Percentiles rank a stretch among this genome's conserved stretches.
phyloP scores from a whole-genome alignment of 352 stramenopile species.

The Globisporangium solare region DNA sequence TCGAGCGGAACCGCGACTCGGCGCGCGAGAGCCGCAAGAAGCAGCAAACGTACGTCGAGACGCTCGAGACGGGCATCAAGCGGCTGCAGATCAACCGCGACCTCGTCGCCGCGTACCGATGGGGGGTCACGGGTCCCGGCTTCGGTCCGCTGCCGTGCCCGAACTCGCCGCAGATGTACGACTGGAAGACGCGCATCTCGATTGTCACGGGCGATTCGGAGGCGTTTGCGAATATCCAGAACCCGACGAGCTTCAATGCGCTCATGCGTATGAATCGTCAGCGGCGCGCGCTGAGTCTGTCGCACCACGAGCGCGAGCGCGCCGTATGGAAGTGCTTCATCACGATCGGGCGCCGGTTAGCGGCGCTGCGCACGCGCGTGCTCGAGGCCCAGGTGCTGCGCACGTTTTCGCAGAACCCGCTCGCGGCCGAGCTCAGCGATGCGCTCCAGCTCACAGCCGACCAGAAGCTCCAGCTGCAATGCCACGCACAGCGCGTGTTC shows the following conservation, averaged over 20 bases:
- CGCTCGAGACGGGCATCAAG: constrained; percentile 84
- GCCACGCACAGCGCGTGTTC: constrained; percentile 57
- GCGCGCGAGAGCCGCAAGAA: constrained; percentile 81
- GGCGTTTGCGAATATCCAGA: constrained; percentile 63
- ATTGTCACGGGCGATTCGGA: constrained; percentile 64
- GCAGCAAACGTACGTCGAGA: constrained; percentile 86
- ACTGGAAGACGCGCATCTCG: constrained; percentile 60
- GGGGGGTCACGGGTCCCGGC: constrained; percentile 50
- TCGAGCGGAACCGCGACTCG: constrained; percentile 85
- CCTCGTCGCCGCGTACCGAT: constrained; percentile 62
- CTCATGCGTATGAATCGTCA: constrained; percentile 77
- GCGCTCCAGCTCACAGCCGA: constrained; percentile 44
- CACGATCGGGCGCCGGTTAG: constrained; percentile 49
- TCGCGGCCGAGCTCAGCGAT: constrained; percentile 36
- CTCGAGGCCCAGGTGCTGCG: constrained; percentile 65
- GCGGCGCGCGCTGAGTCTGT: constrained; percentile 47
- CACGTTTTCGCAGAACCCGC: constrained; percentile 33
- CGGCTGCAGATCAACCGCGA: constrained; percentile 81
- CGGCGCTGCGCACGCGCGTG: constrained; percentile 44
- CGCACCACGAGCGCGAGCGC: constrained; percentile 36
- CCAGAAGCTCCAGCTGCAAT: constrained; percentile 64
- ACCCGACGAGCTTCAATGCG: constrained; percentile 56
- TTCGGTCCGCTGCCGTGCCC: constrained; percentile 37
- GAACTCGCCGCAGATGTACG: constrained; percentile 47
- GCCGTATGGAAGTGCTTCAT: constrained; percentile 62